phyloP scores from a whole-genome alignment of 768 basidiomycete species.

The Mycena rosella region DNA sequence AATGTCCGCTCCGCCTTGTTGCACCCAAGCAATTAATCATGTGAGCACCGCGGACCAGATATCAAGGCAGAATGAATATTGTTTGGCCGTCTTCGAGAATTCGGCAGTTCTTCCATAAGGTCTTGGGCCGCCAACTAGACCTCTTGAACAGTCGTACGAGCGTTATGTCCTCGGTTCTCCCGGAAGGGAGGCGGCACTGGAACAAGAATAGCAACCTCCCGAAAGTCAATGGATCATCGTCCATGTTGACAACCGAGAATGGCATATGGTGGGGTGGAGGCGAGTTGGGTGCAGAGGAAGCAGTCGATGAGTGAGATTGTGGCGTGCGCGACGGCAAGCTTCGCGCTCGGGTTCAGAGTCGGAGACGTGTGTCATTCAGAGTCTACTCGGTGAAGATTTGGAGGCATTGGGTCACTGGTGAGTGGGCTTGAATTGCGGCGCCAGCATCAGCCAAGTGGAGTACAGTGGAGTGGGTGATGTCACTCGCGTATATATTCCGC shows the following conservation, averaged over 20 bases:
- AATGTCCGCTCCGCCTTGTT: not conserved
- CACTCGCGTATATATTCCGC: not conserved
- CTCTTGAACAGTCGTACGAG: too few relatives aligned
- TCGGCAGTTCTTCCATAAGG: slow-evolving; percentile 17
- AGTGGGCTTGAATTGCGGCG: not conserved
- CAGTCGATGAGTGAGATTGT: not conserved
- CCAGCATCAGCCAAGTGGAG: not conserved
- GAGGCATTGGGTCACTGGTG: not conserved
- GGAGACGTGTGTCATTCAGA: not conserved
- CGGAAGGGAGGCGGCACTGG: too few relatives aligned
- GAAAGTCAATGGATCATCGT: not conserved
- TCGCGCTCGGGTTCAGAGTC: not conserved
- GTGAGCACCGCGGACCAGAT: slow-evolving; percentile 26
- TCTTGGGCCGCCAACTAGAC: not conserved
- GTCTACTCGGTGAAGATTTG: not conserved
- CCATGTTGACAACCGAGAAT: not conserved
- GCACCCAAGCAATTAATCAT: slow-evolving; percentile 13
- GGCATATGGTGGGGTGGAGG: not conserved
- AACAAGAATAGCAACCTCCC: too few relatives aligned
- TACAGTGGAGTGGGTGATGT: not conserved
- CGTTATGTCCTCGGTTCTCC: too few relatives aligned
- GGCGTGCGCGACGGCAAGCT: not conserved
- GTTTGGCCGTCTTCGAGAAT: too few relatives aligned
- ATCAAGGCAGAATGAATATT: slow-evolving; percentile 18
- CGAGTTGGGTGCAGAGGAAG: not conserved